phyloP scores from a whole-genome alignment of 1,139 yeast genomes.

The Kodamaea ohmeri region DNA sequence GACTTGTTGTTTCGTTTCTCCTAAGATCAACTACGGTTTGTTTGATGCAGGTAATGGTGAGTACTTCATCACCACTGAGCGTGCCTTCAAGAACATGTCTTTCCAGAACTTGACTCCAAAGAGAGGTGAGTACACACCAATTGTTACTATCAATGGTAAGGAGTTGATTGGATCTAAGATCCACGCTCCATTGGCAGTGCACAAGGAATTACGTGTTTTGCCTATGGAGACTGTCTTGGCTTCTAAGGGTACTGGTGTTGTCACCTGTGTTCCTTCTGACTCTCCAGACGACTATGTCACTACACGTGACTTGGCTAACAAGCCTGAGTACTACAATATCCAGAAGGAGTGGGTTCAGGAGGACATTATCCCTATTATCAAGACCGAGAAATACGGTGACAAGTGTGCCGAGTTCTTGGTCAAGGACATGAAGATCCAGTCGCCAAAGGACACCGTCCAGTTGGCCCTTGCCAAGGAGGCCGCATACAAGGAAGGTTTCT shows the following conservation, averaged over 20 bases:
- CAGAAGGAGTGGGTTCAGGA: slow-evolving; percentile 82
- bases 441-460: slow-evolving; percentile 87
- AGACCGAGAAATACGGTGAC: slow-evolving; percentile 85
- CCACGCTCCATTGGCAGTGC: slow-evolving; percentile 76
- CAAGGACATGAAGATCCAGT: slow-evolving; percentile 83
- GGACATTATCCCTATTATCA: slow-evolving; percentile 71
- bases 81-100: slow-evolving; percentile 98
- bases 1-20: slow-evolving; percentile 96
- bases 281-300: slow-evolving; percentile 97
- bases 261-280: slow-evolving; percentile 97
- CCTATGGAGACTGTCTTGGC: slow-evolving; percentile 98
- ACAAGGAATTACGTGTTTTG: slow-evolving; percentile 72
- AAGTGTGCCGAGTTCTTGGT: slow-evolving; percentile 83
- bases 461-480: slow-evolving; percentile 90
- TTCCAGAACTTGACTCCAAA: slow-evolving; percentile 89
- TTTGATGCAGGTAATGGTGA: slow-evolving; percentile 80
- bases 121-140: slow-evolving; percentile 74
- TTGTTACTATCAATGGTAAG: slow-evolving; percentile 63
- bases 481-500: slow-evolving; percentile 96
- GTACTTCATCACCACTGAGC: slow-evolving; percentile 84
- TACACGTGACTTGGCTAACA: slow-evolving; percentile 75
- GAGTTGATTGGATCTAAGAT: slow-evolving; percentile 82
- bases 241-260: slow-evolving; percentile 97
- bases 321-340: slow-evolving; percentile 87
- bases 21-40: slow-evolving; percentile 88